Evolutionary conservation across 176 grass and related monocot genomes (phyloP), one percentile per base, ranked within the genome.

Genomic region (Poa annua): DNA sequence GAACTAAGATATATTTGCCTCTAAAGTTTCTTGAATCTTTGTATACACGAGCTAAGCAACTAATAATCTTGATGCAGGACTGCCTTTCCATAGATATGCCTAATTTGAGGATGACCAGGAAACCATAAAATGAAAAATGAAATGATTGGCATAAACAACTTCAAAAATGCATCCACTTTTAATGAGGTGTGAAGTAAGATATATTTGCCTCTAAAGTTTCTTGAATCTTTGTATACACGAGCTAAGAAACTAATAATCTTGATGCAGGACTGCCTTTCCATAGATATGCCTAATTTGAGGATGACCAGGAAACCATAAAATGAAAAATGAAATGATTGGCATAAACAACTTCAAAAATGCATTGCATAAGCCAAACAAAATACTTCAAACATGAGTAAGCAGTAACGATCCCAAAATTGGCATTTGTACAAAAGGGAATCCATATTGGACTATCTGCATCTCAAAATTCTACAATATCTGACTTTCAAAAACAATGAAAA

Each of bases 361-460:
- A 71, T 50, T 29, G 15, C 51, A 71, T 21, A 71, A 26, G 19
- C 42, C 12, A 71, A 49, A 50, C n/a, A 79, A 83, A 63, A 71
- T 63, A 33, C 4, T 26, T 75, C 9, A 52, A 71, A 25, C 22
- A 71, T 70, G 21, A 71, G 48, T 72, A 64, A 41, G 11, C 34
- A 35, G 34, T 6, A 71, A 81, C 8, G 12, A 29, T 75, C 11
- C 33, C 50, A 60, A 61, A 72, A 21, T 68, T 20, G 21, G 17
- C 29, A 77, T 54, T 15, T 50, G 5, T 34, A 52, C 7, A 0
- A 71, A 52, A 78, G 22, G 57, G 49, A 53, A 52, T 52, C 19
- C 12, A 47, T 71, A 45, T 71, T 45, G 41, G n/a, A 5, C 5
- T 47, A 52, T 51, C 11, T 8, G 66, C 35, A 77, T 52, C 29